Conservation (phyloP, 495 filamentous ascomycete genomes). For the Cudoniella acicularis region DNA sequence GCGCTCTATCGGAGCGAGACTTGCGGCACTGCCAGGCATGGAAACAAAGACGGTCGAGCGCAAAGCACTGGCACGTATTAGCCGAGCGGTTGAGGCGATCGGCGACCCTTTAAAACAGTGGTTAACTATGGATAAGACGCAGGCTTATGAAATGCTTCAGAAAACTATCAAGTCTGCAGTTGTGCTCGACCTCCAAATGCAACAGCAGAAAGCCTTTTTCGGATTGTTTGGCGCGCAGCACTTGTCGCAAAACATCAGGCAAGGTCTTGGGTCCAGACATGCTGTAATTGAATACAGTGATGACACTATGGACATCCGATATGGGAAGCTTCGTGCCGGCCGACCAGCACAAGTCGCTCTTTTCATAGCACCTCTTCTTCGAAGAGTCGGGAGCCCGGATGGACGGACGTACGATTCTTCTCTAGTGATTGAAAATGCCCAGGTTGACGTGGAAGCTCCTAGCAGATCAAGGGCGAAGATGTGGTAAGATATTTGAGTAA, state of each 20-base stretch:
- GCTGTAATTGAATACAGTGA: background rate
- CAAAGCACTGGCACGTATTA: background rate
- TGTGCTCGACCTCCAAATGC: slow-evolving; percentile 1
- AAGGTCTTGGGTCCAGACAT: background rate
- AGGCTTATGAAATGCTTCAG: background rate
- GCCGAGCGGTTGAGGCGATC: background rate
- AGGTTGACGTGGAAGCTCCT: slow-evolving; percentile 37
- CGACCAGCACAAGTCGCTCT: background rate
- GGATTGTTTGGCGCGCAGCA: background rate
- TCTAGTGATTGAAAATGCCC: slow-evolving; percentile 10
- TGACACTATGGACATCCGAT: background rate
- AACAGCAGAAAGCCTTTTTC: slow-evolving; percentile 1
- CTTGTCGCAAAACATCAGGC: background rate
- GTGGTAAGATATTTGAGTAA: background rate
- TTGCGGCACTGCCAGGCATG: background rate
- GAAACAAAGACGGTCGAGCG: background rate
- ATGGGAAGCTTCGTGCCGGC: background rate
- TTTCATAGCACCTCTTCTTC: background rate
- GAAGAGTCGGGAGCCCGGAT: background rate
- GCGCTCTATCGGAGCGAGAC: background rate
- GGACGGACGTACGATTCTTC: background rate
- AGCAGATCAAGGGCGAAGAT: background rate
- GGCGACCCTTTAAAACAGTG: background rate
- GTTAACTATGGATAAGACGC: slow-evolving; percentile 1
- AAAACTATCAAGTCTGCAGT: background rate